Evolutionary conservation across 768 basidiomycete species (phyloP), one percentile per base, ranked within the genome.

Genomic region (Tephrocybe sp.): DNA sequence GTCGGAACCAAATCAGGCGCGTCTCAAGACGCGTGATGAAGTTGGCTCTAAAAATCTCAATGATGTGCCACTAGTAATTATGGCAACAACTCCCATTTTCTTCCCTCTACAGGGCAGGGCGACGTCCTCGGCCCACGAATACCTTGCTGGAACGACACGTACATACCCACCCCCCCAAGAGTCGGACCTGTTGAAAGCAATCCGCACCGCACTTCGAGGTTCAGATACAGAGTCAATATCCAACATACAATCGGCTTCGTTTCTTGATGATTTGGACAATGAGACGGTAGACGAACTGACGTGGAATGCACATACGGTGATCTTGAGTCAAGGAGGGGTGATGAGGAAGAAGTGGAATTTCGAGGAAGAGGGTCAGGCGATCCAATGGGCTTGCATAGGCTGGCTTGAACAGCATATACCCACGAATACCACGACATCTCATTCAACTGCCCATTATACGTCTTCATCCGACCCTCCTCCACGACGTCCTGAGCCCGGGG

Each of bases 331-430:
- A 15, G 90, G 86, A 0, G 86, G 86, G 1, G 71, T 87, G 13
- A 79, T 91, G 45, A 71, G 70, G 48, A 83, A 84, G 59, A 81
- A 82, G 59, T 92, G 90, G 91, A 78, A 75, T 45, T 88, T 91
- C 60, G 64, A 70, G n/a, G 72, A 80, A 34, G 88, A 89, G 59
- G 77, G 74, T 5, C 84, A 92, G 59, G 74, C 77, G 1, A 79
- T 93, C 27, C 89, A 89, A 57, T 88, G 78, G 69, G 90, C 87
- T 4, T 91, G 89, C 60, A 71, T 86, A n/a, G 91, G 85, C 3
- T 78, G 77, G 63, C 73, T 92, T 30, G 81, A 85, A 57, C 82
- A 84, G 57, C 62, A 65, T 40, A 60, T 61, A 7, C 58, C 64
- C 6, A 57, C 64, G 2, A 54, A 60, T 22, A 51, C 61, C 6